Evolutionary conservation across 305 asterid species (phyloP).

Genomic region (Fraxinus ornus): DNA sequence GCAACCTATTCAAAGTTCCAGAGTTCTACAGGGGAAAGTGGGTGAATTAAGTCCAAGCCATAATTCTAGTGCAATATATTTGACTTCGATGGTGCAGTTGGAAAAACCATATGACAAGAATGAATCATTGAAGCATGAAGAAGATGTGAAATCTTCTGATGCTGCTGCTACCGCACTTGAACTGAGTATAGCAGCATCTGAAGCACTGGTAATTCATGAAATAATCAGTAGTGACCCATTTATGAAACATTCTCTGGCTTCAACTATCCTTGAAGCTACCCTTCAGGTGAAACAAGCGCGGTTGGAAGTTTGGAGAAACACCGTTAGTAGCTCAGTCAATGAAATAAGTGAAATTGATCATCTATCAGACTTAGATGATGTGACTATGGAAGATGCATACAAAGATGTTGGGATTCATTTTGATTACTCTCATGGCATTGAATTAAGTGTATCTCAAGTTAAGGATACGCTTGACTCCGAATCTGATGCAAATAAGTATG

Average conservation of each 20-base stretch:
- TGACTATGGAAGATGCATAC: slow-evolving; percentile 60
- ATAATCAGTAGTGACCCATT: slow-evolving; percentile 38
- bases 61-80: slow-evolving; percentile 25
- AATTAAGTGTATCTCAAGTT: slow-evolving; percentile 51
- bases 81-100: slow-evolving; percentile 29
- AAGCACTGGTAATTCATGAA: slow-evolving; percentile 75
- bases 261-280: slow-evolving; percentile 75
- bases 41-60: slow-evolving; percentile 23
- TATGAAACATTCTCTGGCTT: slow-evolving; percentile 42
- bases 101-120: slow-evolving; percentile 29
- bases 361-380: slow-evolving; percentile 66
- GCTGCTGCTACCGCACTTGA: slow-evolving; percentile 55
- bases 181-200: slow-evolving; percentile 80
- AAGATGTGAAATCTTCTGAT: slow-evolving; percentile 30
- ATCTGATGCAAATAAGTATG: slow-evolving; percentile 32
- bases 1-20: slow-evolving; percentile 36
- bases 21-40: slow-evolving; percentile 26
- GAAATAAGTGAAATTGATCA: slow-evolving; percentile 35
- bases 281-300: slow-evolving; percentile 80
- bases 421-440: slow-evolving; percentile 29
- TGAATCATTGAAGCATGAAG: slow-evolving; percentile 36
- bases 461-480: slow-evolving; percentile 56
- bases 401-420: slow-evolving; percentile 56
- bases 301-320: slow-evolving; percentile 44
- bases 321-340: slow-evolving; percentile 25